These are phyloP conservation scores for Saccharomycopsis guyanensis DNA, from an alignment of 805 yeast species.

Conservation along the genomic window DNA sequence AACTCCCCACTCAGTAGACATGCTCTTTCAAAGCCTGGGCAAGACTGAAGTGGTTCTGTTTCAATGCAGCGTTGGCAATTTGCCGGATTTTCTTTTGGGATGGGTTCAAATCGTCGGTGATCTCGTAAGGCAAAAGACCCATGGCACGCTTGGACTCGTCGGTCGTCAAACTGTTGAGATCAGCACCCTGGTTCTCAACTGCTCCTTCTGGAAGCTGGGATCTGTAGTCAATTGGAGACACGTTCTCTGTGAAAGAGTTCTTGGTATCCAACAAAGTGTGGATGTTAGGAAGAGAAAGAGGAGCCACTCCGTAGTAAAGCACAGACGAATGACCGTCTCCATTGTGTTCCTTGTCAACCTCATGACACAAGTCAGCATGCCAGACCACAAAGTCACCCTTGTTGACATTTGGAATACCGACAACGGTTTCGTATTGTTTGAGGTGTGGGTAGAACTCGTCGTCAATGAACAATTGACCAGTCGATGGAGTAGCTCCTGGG, in stretches of 20 bases:
- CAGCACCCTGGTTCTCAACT: neutral
- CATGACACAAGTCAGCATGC: constrained; percentile 37
- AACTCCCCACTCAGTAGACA: too few relatives aligned
- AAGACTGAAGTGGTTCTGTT: neutral
- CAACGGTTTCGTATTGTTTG: constrained; percentile 23
- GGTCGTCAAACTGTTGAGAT: neutral
- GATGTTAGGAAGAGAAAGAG: neutral
- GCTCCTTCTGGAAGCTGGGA: neutral
- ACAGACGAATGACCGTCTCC: constrained; percentile 34
- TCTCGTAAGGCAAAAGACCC: neutral
- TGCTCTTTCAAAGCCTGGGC: neutral
- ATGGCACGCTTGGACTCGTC: neutral
- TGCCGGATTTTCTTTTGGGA: neutral
- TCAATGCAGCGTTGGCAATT: neutral
- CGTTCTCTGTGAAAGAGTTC: neutral
- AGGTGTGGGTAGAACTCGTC: constrained; percentile 31
- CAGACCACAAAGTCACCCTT: constrained; percentile 38
- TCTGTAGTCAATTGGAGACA: neutral
- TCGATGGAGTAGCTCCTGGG: constrained; percentile 34
- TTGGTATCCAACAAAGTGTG: neutral
- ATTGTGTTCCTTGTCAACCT: constrained; percentile 32
- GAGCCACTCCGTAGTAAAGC: constrained; percentile 23
- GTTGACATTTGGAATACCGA: constrained; percentile 31
- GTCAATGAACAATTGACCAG: constrained; percentile 28
- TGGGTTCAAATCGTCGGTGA: neutral